Base-by-base conservation (phyloP, 1,284 basidiomycete species). In the Ceratobasidium sp. region DNA sequence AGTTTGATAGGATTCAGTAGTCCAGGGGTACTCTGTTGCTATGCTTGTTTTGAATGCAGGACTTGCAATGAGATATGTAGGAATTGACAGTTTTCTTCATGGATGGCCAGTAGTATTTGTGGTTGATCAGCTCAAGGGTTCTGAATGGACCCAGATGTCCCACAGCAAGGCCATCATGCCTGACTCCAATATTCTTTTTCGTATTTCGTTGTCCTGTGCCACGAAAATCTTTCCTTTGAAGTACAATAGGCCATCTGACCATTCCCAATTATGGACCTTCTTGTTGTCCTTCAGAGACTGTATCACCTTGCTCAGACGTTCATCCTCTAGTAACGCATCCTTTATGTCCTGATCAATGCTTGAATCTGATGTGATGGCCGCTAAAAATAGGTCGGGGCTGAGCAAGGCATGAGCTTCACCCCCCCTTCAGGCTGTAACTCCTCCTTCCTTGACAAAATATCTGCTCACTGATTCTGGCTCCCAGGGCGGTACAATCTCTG, bases 401-500 rank as follows among this genome's bases (percentile, higher is more conserved):
- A 51, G 14, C 9, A 49, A 3, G 5, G 46, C 46, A 9, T 25
- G 38, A 11, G 4, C 2, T 16, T 66, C 33, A 54, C 64, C 64
- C 64, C n/a, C 64, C 49, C 49, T 54, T 30, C 12, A 53, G 38
- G 44, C 40, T n/a, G 6, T 40, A 63, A 73, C 54, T 77, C 77
- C 21, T 54, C 48, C 12, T 75, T 63, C 46, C 75, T 25, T 9
- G 77, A 75, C 21, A 79, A 73, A 9, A 78, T 76, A 61, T 80
- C 78, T 7, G 78, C 74, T 36, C 76, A 74, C 0, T 23, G 69
- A 12, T 72, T 75, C 21, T 73, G 16, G 14, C 59, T 72, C 4
- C 79, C 78, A 2, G 77, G 76, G 0, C 75, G 56, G 61, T 78
- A 78, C 1, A 48, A 30, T 14, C 80, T 76, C 4, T 30, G 33